Evolutionary conservation across 352 stramenopile genomes (phyloP), one percentile per base, ranked within the genome.

Genomic region (Aphanomyces astaci): DNA sequence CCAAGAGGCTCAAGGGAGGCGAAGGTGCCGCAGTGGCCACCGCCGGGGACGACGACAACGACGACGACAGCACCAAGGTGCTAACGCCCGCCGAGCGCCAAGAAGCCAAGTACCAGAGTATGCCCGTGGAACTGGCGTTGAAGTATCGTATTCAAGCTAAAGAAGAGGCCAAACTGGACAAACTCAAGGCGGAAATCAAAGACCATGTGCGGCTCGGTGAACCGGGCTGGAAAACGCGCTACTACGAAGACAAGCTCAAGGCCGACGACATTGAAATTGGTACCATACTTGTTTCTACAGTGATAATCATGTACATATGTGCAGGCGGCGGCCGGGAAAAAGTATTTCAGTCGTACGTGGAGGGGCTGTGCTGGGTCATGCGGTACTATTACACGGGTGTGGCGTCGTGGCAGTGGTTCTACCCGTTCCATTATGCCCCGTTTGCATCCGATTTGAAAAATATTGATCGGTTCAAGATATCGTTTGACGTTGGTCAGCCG

Each of bases 391-490:
- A 99, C 78, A 90, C 88, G 57, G 98, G 97, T 0, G 99, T 97
- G 75, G 96, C 97, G 52, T 98, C 90, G 63, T 99, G 98, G 98
- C 88, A 96, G 48, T 99, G 98, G 98, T 99, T 98, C 75, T 99
- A 98, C 76, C 98, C 97, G 1, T 99, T 98, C 77, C 97, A 99
- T 76, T 99, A 99, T 79, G 95, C 96, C 0, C 94, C 94, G 2
- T 94, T 98, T 48, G 86, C 95, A 25, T 96, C 86, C 0, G 94
- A 98, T 72, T 76, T 98, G 71, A 89, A 79, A 43, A 92, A 95
- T 66, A 89, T 97, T 33, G 84, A 92, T 63, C 77, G 82, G 2
- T 90, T 90, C 28, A 81, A 85, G 63, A 97, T 98, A 64, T 80
- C 87, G 45, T 99, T 99, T 74, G 82, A 97, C 28, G 73, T 98